Percentiles rank a stretch among this genome's conserved stretches.
Evolutionary conservation across 306 rosid species (phyloP).

Genomic region (Rubus idaeus): DNA sequence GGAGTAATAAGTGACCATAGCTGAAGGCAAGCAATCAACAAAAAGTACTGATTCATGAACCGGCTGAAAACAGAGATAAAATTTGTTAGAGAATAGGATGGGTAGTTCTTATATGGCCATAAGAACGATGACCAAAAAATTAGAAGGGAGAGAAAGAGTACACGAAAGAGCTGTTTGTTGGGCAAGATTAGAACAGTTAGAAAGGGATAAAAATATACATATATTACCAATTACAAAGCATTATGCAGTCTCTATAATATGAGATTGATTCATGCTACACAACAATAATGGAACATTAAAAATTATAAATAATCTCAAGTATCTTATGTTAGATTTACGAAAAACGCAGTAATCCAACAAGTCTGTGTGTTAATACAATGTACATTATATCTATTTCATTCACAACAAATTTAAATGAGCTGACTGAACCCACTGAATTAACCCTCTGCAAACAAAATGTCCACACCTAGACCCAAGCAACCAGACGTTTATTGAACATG

Average conservation of each 20-base stretch:
- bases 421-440: not conserved
- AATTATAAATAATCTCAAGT: not conserved
- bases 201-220: not conserved
- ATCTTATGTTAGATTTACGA: not conserved
- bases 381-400: not conserved
- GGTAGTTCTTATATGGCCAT: not conserved
- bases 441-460: not conserved
- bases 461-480: not conserved
- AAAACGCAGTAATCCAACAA: not conserved
- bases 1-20: slow-evolving; percentile 98
- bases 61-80: slow-evolving; percentile 65
- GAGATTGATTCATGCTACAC: not conserved
- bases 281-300: not conserved
- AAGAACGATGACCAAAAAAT: not conserved
- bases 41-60: slow-evolving; percentile 98
- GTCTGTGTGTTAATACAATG: no score
- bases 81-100: slow-evolving; percentile 23
- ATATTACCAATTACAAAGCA: not conserved
- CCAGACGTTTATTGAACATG: slow-evolving; percentile 1
- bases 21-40: slow-evolving; percentile 98
- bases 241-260: not conserved
- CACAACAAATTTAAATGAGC: not conserved
- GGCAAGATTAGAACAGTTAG: not conserved
- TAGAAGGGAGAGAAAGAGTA: not conserved
- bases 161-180: not conserved